Conservation (phyloP, 1,284 basidiomycete genomes). For the Coniferiporia weirii region DNA sequence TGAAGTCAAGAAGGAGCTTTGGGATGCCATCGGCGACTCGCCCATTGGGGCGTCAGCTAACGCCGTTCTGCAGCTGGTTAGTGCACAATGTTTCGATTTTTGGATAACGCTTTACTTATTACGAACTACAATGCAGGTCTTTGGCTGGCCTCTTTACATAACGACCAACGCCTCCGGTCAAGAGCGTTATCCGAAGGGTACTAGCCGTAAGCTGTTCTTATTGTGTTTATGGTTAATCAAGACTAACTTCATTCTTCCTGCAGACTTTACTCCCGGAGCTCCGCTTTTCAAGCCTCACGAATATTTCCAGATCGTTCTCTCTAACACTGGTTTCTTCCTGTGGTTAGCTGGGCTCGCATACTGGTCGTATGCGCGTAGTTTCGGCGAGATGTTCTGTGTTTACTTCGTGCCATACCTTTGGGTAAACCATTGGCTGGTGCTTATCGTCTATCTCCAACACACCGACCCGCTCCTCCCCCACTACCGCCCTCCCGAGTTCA, state of each 20-base stretch:
- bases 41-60: slow-evolving; percentile 75
- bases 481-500: slow-evolving; percentile 89
- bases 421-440: slow-evolving; percentile 85
- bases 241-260: neutral
- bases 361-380: slow-evolving; percentile 64
- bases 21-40: slow-evolving; percentile 90
- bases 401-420: slow-evolving; percentile 92
- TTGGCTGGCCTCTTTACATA: slow-evolving; percentile 88
- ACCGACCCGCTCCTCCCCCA: slow-evolving; percentile 94
- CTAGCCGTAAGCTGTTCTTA: slow-evolving; percentile 64
- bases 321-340: slow-evolving; percentile 79
- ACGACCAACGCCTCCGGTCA: slow-evolving; percentile 88
- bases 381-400: slow-evolving; percentile 72
- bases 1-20: slow-evolving; percentile 72
- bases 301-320: slow-evolving; percentile 72
- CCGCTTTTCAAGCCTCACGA: slow-evolving; percentile 88
- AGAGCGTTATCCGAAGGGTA: slow-evolving; percentile 72
- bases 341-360: slow-evolving; percentile 61
- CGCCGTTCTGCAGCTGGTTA: slow-evolving; percentile 67
- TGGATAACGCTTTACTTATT: neutral
- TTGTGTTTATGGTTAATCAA: neutral
- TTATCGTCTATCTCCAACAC: slow-evolving; percentile 96
- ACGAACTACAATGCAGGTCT: slow-evolving; percentile 42
- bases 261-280: slow-evolving; percentile 76
- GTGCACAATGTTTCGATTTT: slow-evolving; percentile 23